Conservation (phyloP, 2,329 filamentous ascomycete genomes). For the Geosmithia putterillii region DNA sequence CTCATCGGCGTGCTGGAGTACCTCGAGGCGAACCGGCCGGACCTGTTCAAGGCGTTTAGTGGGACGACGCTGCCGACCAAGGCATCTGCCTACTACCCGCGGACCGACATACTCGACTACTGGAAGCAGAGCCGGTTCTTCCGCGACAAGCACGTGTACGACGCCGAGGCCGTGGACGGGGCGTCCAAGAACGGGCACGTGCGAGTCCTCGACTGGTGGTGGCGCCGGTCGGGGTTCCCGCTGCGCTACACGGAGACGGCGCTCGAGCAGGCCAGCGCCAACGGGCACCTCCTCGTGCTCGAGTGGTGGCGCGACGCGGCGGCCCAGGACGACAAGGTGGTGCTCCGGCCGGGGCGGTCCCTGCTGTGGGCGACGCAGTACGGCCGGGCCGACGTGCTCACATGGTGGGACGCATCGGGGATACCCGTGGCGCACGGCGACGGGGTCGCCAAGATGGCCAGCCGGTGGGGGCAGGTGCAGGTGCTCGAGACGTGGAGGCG, state of each 20-base stretch:
- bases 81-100: constrained; percentile 76
- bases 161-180: constrained; percentile 71
- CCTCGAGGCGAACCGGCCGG: constrained; percentile 45
- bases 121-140: constrained; percentile 80
- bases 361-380: constrained; percentile 76
- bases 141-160: constrained; percentile 69
- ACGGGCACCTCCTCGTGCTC: constrained; percentile 74
- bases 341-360: constrained; percentile 71
- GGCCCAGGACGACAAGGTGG: constrained; percentile 41
- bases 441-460: constrained; percentile 71
- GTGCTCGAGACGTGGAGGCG: constrained; percentile 73
- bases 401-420: constrained; percentile 78
- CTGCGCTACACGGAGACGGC: constrained; percentile 79
- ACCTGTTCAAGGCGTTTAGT: constrained; percentile 80
- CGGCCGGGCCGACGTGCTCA: constrained; percentile 63
- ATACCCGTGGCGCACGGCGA: constrained; percentile 73
- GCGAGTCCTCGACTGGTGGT: constrained; percentile 86
- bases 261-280: constrained; percentile 74
- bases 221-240: constrained; percentile 60
- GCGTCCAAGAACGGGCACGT: constrained; percentile 79
- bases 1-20: constrained; percentile 67
- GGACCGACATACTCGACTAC: constrained; percentile 76
- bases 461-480: constrained; percentile 70
- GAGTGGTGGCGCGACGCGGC: constrained; percentile 84
- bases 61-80: constrained; percentile 78